These are phyloP conservation scores for Teratosphaeria viscida DNA, from an alignment of 2,329 filamentous ascomycete genomes.

Conservation along the genomic window DNA sequence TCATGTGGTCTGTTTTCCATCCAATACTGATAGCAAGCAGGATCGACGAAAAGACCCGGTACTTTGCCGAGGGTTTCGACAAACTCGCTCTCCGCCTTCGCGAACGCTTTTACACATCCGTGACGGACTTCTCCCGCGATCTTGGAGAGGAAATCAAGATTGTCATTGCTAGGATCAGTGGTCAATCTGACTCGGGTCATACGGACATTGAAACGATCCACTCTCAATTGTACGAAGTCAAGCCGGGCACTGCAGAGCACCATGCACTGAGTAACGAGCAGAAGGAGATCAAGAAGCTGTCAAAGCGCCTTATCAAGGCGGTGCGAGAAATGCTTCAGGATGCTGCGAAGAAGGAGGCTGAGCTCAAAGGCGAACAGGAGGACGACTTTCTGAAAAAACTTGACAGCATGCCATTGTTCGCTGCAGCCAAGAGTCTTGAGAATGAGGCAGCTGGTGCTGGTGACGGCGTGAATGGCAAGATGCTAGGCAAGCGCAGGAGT, in stretches of 20 bases:
- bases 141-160: constrained; percentile 46
- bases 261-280: constrained; percentile 48
- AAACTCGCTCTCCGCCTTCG: constrained; percentile 43
- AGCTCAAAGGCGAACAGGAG: constrained; percentile 59
- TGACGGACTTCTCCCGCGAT: constrained; percentile 50
- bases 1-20: not conserved
- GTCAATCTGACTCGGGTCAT: constrained; percentile 13
- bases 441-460: constrained; percentile 29
- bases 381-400: constrained; percentile 64
- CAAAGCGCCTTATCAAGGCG: constrained; percentile 77
- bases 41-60: constrained; percentile 46
- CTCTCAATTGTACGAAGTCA: constrained; percentile 28
- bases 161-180: constrained; percentile 32
- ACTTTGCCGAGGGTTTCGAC: constrained; percentile 46
- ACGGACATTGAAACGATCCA: constrained; percentile 30
- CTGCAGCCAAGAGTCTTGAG: constrained; percentile 31
- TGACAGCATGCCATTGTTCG: constrained; percentile 54
- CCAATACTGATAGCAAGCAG: constrained; percentile 29
- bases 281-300: constrained; percentile 72
- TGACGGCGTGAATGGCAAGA: constrained; percentile 13
- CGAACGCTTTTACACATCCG: constrained; percentile 49
- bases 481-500: constrained; percentile 14
- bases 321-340: constrained; percentile 68
- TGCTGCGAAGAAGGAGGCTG: constrained; percentile 70
- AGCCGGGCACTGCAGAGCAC: constrained; percentile 28